Conservation (phyloP, 2,329 filamentous ascomycete species). For the Neopestalotiopsis sp. region DNA sequence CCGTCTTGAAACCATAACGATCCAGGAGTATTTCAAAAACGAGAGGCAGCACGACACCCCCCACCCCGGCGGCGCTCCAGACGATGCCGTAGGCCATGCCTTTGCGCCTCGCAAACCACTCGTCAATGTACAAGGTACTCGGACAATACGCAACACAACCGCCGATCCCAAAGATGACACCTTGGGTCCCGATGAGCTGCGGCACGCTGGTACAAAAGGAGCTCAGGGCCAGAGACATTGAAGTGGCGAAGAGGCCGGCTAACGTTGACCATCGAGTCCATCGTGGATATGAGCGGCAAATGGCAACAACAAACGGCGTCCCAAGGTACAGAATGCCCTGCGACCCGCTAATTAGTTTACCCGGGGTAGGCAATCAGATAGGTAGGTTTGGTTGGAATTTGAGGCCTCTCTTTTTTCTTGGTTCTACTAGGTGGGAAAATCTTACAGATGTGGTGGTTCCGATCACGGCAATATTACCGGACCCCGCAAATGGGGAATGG, state of each 20-base stretch:
- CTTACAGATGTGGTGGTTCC: slow-evolving; percentile 10
- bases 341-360: not conserved
- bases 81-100: slow-evolving; percentile 11
- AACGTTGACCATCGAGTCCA: slow-evolving; percentile 7
- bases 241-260: slow-evolving; percentile 2
- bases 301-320: not conserved
- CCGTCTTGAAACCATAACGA: not conserved
- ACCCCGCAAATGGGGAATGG: slow-evolving; percentile 8
- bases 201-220: slow-evolving; percentile 8
- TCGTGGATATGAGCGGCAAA: slow-evolving; percentile 8
- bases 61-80: slow-evolving; percentile 10
- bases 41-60: slow-evolving; percentile 2
- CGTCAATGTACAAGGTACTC: slow-evolving; percentile 11
- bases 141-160: slow-evolving; percentile 8
- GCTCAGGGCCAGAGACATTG: slow-evolving; percentile 5
- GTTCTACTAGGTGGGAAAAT: not conserved
- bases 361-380: not conserved
- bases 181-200: slow-evolving; percentile 8
- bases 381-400: not conserved
- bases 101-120: slow-evolving; percentile 9
- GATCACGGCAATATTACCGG: slow-evolving; percentile 11
- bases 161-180: slow-evolving; percentile 8
- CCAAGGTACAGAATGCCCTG: slow-evolving; percentile 7
- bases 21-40: not conserved
- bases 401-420: not conserved